Evolutionary conservation across 257 asterid species (phyloP), one percentile per base, ranked within the genome.

Genomic region (Galeopsis tetrahit): DNA sequence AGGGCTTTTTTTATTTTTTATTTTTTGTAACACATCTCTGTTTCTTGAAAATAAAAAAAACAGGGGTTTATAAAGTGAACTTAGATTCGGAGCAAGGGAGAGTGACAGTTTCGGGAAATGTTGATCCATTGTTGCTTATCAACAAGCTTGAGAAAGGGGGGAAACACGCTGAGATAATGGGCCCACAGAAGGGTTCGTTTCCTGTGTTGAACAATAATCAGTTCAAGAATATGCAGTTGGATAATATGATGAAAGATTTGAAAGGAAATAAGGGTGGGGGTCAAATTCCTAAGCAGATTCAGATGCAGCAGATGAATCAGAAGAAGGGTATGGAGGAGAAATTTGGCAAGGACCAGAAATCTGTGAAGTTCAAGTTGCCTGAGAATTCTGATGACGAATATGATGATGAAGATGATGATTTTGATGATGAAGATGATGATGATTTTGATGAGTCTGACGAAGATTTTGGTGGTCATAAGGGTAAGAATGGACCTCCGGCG

Each of bases 101-200:
- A 75, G 96, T 88, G 77, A 84, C 82, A 2, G 96, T 90, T 68
- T 78, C 88, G 0, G 95, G 96, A 38, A 83, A 84, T 76, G 90
- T 81, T 34, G 96, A 87, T 78, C 78, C 93, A 48, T 81, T 73
- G 28, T 68, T 79, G 4, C 78, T 90, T n/a, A 72, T 90, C 78
- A 79, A 82, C 70, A 90, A 86, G 87, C 87, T 90, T 33, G 87
- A 69, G 57, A 88, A 88, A 65, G 74, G 91, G 4, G 96, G 96
- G 32, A 90, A 90, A 69, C 93, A 82, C 62, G 96, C 96, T 35
- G 90, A 88, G 82, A 44, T 88, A 8, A 83, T 89, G 93, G 90
- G 91, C 40, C 72, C 75, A 3, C 81, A 73, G 35, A 85, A 86
- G 66, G 85, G 87, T 6, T 39, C 2, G 4, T 68, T 74, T 42